phyloP scores from a whole-genome alignment of 768 basidiomycete species.

The Mycena vulgaris region DNA sequence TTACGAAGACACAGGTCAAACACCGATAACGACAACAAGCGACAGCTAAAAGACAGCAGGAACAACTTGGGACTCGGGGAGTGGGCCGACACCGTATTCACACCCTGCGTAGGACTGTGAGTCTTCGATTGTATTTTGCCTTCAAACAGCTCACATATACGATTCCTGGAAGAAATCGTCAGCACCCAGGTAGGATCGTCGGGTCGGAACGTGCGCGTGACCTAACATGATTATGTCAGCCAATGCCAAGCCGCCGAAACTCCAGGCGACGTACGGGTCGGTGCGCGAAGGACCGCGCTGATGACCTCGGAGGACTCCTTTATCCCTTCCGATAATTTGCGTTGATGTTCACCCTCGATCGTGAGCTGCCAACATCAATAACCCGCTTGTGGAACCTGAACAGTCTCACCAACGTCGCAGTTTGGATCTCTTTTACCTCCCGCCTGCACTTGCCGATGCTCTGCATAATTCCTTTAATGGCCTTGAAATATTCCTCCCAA shows the following conservation, averaged over 20 bases:
- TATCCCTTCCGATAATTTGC: background rate
- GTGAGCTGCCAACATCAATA: constrained; percentile 1
- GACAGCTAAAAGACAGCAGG: too few relatives aligned
- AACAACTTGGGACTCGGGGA: too few relatives aligned
- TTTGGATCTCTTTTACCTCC: too few relatives aligned
- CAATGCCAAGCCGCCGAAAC: background rate
- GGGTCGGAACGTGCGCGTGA: background rate
- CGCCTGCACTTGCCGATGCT: too few relatives aligned
- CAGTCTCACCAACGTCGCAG: too few relatives aligned
- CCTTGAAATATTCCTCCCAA: too few relatives aligned
- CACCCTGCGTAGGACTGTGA: background rate
- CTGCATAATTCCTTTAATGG: too few relatives aligned
- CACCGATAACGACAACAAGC: too few relatives aligned
- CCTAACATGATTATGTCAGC: background rate
- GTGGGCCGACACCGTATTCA: too few relatives aligned
- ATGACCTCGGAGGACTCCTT: background rate
- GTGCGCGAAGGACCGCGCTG: background rate
- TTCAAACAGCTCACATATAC: background rate
- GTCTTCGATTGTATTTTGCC: background rate
- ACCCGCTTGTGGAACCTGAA: too few relatives aligned
- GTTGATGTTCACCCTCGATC: background rate
- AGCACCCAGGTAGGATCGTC: background rate
- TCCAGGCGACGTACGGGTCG: background rate
- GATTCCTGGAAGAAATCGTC: background rate
- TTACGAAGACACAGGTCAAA: too few relatives aligned